Percentiles rank a stretch among this genome's conserved stretches.
Conservation (phyloP, 305 asterid genomes). For the Fraxinus baroniana region DNA sequence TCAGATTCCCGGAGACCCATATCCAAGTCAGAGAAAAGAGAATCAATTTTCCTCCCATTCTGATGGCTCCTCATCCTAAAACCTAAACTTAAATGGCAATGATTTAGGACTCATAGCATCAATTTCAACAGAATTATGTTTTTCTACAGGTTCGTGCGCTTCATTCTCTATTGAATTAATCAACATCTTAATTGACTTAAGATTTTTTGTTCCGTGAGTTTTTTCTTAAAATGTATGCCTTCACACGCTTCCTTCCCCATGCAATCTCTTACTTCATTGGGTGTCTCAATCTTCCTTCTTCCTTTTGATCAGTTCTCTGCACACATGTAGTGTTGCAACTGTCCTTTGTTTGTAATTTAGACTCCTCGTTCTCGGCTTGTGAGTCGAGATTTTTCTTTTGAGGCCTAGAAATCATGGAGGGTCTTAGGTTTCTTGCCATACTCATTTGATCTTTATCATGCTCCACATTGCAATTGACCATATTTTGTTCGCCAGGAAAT, state of each 20-base stretch:
- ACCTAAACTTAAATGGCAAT: slow-evolving; percentile 51
- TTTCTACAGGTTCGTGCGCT: background rate
- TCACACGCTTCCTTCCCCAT: slow-evolving; percentile 1
- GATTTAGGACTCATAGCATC: background rate
- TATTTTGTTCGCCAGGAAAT: no score
- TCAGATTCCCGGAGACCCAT: slow-evolving; percentile 32
- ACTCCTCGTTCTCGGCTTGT: no score
- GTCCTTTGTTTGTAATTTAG: no score
- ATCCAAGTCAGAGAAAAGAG: slow-evolving; percentile 38
- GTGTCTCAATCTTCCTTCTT: no score
- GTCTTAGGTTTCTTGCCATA: no score
- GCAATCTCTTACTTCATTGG: slow-evolving; percentile 23
- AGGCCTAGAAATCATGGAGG: no score
- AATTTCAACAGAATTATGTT: slow-evolving; percentile 14
- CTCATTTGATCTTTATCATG: no score
- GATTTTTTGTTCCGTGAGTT: background rate
- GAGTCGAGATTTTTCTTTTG: no score
- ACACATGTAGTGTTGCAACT: no score
- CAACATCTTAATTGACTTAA: slow-evolving; percentile 18
- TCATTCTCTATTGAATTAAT: background rate
- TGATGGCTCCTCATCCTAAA: slow-evolving; percentile 47
- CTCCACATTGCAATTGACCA: no score
- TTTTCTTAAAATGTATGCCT: background rate
- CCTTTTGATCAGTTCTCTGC: no score
- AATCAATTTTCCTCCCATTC: slow-evolving; percentile 40